Base-by-base conservation (phyloP, 2,329 filamentous ascomycete species). In the Cyphellophora attinorum region DNA sequence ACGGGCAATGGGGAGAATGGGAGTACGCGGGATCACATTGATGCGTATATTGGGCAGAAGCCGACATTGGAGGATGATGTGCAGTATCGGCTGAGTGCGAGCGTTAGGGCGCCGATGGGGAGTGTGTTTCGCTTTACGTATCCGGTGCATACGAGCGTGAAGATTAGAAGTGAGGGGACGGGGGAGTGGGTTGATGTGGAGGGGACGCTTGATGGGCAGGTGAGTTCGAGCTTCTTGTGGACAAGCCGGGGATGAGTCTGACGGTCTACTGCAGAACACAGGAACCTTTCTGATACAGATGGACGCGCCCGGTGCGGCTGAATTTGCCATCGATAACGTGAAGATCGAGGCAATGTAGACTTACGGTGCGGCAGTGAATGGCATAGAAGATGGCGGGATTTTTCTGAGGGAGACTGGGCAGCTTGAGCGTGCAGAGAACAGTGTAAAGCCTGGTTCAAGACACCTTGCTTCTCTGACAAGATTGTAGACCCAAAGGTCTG, bases 1-100 rank as follows among this genome's bases (percentile, higher is more conserved):
- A 29, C 28, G 28, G 28, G 28, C 13, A 29, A 29, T 29, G 28
- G 28, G 8, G 8, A 29, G 13, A 29, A 29, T 6, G 28, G 28
- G 8, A 10, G 10, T 13, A 6, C 11, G 6, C 28, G 28, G 8
- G 28, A 29, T 16, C 28, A 29, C 28, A 29, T 29, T 16, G 28
- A 29, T 16, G 28, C 28, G 13, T 29, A 29, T 13, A 29, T 29
- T 16, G 28, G 28, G 28, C 28, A 29, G 13, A 6, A 29, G 13
- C 28, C 28, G 10, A 13, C n/a, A 6, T 13, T 29, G 6, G 13
- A 6, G 8, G 14, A 12, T 6, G 13, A 13, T 29, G 28, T 29
- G 8, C 8, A 12, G 28, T 29, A 29, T 13, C 21, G 21, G 21
- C 21, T 25, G 21, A 25, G 8, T 25, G 21, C 21, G n/a, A 8